Conservation (phyloP, 23 red algal genomes). For the Gracilaria vermiculophylla region DNA sequence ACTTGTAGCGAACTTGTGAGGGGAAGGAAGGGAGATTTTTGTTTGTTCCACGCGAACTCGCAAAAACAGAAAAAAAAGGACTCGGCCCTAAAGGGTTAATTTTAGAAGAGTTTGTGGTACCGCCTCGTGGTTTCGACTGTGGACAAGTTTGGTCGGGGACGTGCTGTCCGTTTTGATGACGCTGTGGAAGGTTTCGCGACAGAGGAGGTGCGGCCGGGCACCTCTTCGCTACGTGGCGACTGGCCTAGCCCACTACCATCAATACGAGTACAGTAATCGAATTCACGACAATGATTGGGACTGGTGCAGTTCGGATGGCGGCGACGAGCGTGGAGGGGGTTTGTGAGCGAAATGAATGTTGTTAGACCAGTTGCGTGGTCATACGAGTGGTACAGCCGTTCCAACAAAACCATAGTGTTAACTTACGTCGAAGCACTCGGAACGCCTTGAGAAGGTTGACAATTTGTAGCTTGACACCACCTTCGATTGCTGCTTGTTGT, state of each 20-base stretch:
- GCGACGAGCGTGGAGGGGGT: too few species aligned
- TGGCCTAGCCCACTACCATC: conserved; percentile 51
- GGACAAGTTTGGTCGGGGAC: background rate
- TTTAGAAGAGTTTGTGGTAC: background rate
- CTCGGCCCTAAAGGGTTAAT: background rate
- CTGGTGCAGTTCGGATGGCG: background rate
- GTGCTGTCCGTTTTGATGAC: background rate
- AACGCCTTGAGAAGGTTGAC: conserved; percentile 62
- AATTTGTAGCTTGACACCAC: conserved; percentile 65
- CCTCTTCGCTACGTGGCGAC: conserved; percentile 1
- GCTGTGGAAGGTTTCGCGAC: background rate
- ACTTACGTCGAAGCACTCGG: conserved; percentile 59
- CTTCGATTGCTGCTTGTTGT: conserved; percentile 50
- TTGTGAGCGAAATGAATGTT: background rate
- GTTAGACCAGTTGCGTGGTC: background rate
- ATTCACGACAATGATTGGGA: conserved; percentile 64
- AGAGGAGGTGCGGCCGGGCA: background rate
- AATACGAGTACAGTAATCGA: conserved; percentile 47
- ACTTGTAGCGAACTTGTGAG: background rate
- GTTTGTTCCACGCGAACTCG: conserved; percentile 1
- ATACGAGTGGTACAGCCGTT: background rate
- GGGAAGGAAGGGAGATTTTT: background rate
- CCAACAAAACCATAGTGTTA: background rate
- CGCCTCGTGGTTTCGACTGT: background rate
- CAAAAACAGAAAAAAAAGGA: too few species aligned